These are phyloP conservation scores for Nemania diffusa DNA, from an alignment of 2,329 filamentous ascomycete genomes.

Conservation along the genomic window DNA sequence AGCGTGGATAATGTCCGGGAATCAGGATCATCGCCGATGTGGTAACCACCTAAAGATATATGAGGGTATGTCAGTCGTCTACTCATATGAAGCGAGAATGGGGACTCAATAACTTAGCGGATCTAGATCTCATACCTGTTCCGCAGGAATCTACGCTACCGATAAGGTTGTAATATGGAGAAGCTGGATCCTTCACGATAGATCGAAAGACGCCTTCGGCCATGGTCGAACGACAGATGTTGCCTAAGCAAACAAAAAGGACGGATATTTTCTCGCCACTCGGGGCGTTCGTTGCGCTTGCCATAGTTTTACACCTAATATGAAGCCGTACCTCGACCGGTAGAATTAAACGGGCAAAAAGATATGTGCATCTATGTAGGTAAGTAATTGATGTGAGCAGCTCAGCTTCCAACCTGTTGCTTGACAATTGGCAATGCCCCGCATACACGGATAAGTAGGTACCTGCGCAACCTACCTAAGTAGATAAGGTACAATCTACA, in stretches of 20 bases:
- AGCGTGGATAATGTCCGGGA: slow-evolving; percentile 85
- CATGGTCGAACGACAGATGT: slow-evolving; percentile 96
- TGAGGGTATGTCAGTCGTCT: slow-evolving; percentile 10
- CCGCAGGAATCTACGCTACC: slow-evolving; percentile 85
- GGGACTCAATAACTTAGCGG: background rate
- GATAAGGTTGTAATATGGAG: slow-evolving; percentile 69
- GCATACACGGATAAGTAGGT: background rate
- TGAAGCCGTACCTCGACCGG: background rate
- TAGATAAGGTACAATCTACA: background rate
- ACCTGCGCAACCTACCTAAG: too few relatives aligned
- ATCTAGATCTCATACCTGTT: slow-evolving; percentile 63
- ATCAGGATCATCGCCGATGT: slow-evolving; percentile 80
- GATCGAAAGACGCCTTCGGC: slow-evolving; percentile 91
- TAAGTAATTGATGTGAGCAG: background rate
- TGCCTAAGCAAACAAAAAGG: slow-evolving; percentile 95
- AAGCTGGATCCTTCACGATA: slow-evolving; percentile 65
- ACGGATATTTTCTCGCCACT: slow-evolving; percentile 67
- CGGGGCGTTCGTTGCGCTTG: slow-evolving; percentile 29
- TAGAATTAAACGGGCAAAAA: background rate
- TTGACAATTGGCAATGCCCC: background rate
- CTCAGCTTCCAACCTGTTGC: background rate
- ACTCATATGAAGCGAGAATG: background rate
- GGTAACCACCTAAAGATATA: slow-evolving; percentile 73
- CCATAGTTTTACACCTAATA: slow-evolving; percentile 16
- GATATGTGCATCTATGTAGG: background rate